Base-by-base conservation (phyloP, 176 grass and related monocot genomes). In the Aechmea fasciata region DNA sequence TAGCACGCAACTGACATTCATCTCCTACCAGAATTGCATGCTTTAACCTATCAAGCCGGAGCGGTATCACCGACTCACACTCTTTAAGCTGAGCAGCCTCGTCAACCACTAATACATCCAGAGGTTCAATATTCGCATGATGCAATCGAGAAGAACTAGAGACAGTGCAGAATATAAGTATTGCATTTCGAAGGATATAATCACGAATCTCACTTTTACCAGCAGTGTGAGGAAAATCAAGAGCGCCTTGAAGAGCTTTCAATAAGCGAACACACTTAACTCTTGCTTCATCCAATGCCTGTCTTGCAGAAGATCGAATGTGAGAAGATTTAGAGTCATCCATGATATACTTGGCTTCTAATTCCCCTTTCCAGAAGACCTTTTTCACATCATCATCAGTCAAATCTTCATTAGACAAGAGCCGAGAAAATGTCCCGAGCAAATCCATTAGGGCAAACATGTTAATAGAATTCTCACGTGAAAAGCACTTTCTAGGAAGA, bases 21-120 rank as follows among this genome's bases (percentile, higher is more conserved):
- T 96, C 85, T 11, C 92, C 92, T 10, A 96, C 88, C 52, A 96
- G 70, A 84, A 96, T 49, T 73, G 80, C 83, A 78, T 86, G 78
- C 73, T 84, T 91, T 22, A 96, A 48, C 64, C 65, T 59, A 77
- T 69, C 11, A 51, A 96, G 64, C 33, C 72, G 78, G 25, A 96
- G 65, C 9, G 85, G 92, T 11, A 96, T 96, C 13, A 84, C 11
- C 20, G 86, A 84, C 74, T 96, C 91, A 51, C 88, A 91, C 61
- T 91, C 91, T 49, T 69, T 91, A 12, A 88, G 73, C 65, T 96
- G 88, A 10, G 92, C 85, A 65, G 87, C 88, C 66, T 96, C 92
- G 13, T 96, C 87, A 72, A 96, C 82, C 68, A 96, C 82, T 71
- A 96, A 75, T 18, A 91, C 69, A 67, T 86, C 77, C 10, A 96